A percentile compares a stretch with the other conserved stretches of the same genome.
Evolutionary conservation across 2,329 filamentous ascomycete genomes (phyloP).

Genomic region (Colletotrichum sp.): DNA sequence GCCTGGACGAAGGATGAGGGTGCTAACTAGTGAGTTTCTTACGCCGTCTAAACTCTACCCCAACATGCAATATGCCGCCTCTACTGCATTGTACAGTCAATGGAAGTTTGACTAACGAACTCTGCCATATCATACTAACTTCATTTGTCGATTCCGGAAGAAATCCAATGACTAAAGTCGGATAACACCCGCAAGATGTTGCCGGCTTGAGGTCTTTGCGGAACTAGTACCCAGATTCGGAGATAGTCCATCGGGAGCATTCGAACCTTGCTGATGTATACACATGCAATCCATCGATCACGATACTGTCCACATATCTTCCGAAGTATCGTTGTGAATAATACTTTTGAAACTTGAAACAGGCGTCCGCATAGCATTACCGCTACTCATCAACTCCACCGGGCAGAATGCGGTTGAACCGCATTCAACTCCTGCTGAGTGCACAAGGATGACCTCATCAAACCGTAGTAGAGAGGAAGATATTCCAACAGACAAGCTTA

Average conservation of each 20-base stretch:
- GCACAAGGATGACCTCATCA: neutral
- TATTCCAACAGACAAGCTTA: neutral
- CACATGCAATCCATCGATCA: neutral
- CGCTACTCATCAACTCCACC: neutral
- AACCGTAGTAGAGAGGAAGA: fast-evolving
- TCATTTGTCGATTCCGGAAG: neutral
- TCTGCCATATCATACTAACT: neutral
- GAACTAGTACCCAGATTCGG: neutral
- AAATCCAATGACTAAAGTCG: neutral
- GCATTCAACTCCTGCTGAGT: neutral
- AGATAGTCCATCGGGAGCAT: neutral
- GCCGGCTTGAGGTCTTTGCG: neutral
- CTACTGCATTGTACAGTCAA: neutral
- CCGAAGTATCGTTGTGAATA: neutral
- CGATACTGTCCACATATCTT: neutral
- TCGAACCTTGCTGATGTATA: neutral
- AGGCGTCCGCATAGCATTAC: neutral
- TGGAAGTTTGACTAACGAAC: neutral
- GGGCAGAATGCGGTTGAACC: neutral
- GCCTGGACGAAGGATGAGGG: neutral
- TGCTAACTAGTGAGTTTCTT: neutral
- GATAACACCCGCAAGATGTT: neutral
- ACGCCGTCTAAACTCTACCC: neutral
- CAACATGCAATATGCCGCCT: neutral
- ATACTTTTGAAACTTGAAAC: neutral